Conservation (phyloP, 805 yeast species). For the Pichia heedii region DNA sequence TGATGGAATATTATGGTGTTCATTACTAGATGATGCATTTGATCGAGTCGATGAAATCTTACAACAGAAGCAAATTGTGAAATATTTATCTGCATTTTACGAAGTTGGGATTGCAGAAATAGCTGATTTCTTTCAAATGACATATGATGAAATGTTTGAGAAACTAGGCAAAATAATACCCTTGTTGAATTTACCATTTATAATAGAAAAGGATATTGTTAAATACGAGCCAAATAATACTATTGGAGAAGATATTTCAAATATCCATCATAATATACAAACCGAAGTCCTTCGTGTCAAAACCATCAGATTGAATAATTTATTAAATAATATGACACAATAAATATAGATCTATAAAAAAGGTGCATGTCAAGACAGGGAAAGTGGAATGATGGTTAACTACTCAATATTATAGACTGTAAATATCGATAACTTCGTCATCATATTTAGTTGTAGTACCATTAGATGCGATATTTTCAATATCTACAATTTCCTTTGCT, state of each 20-base stretch:
- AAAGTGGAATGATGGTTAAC: too few species aligned
- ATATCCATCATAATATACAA: background rate
- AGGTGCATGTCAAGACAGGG: background rate
- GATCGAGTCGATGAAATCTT: background rate
- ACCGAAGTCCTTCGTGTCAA: background rate
- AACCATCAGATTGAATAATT: background rate
- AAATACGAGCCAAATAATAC: background rate
- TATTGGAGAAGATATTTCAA: background rate
- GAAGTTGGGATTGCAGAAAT: background rate
- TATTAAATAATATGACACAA: background rate
- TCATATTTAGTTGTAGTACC: conserved; percentile 45
- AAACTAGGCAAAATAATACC: background rate
- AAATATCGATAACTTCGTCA: conserved; percentile 32
- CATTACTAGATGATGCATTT: background rate
- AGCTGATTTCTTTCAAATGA: background rate
- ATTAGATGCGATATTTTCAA: conserved; percentile 55
- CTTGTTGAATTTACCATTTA: background rate
- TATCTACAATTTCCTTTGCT: conserved; percentile 75
- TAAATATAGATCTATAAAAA: too few species aligned
- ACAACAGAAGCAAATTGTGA: background rate
- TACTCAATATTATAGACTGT: conserved; percentile 14
- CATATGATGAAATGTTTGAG: background rate
- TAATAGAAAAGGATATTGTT: background rate
- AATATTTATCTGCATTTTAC: background rate
- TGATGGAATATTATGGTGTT: background rate